These are phyloP conservation scores for Trypanosoma avium DNA, from an alignment of 208 protist genomes.

Conservation along the genomic window DNA sequence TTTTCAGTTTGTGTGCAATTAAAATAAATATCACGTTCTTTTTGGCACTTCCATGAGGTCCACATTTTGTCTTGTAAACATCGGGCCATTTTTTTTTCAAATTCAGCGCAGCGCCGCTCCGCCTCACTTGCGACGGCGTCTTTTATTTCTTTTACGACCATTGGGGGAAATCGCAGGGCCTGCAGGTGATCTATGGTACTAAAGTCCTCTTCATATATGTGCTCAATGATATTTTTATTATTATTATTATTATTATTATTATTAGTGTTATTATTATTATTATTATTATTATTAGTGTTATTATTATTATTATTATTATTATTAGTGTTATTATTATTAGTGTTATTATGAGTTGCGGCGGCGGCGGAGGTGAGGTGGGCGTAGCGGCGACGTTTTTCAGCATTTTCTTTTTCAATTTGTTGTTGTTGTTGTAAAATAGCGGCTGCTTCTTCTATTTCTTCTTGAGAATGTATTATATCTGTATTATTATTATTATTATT, in stretches of 20 bases:
- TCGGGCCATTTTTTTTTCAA: constrained; percentile 79
- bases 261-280: constrained; percentile 2
- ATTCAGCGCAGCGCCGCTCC: constrained; percentile 68
- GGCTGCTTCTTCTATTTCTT: too few species aligned
- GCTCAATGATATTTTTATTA: constrained; percentile 63
- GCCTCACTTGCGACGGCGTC: constrained; percentile 52
- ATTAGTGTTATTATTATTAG: not conserved
- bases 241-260: not conserved
- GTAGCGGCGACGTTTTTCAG: constrained; percentile 10
- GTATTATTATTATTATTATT: too few species aligned
- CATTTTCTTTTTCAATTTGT: not conserved
- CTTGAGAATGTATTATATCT: too few species aligned
- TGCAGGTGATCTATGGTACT: constrained; percentile 70
- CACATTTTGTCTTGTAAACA: constrained; percentile 90
- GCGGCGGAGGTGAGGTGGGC: constrained; percentile 20
- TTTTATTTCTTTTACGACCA: constrained; percentile 61
- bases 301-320: not conserved
- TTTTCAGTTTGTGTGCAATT: constrained; percentile 52
- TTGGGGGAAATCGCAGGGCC: constrained; percentile 69
- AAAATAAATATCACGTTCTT: constrained; percentile 77
- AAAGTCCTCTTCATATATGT: constrained; percentile 84
- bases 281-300: constrained; percentile 50
- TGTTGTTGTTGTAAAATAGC: not conserved
- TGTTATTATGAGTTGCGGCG: too few species aligned
- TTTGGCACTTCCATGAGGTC: constrained; percentile 90